Percentiles rank a stretch among this genome's conserved stretches.
Conservation (phyloP, 2,329 filamentous ascomycete genomes). For the Arthrinium puccinioides region DNA sequence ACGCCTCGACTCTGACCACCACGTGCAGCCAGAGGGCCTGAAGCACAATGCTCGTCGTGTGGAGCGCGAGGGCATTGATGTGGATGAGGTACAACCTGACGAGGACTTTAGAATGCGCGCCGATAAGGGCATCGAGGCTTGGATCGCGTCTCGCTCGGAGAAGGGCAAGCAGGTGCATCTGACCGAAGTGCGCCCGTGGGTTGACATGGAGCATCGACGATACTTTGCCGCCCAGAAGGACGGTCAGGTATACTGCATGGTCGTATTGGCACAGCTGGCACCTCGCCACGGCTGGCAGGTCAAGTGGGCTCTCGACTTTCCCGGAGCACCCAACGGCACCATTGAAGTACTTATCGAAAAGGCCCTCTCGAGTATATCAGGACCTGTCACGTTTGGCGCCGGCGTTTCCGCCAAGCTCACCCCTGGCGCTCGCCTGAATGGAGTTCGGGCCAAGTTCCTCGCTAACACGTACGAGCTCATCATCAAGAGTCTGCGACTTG, state of each 20-base stretch:
- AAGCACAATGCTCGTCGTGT: constrained; percentile 65
- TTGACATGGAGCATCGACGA: constrained; percentile 73
- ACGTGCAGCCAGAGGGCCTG: constrained; percentile 49
- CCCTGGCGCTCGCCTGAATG: constrained; percentile 74
- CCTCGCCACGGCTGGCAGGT: constrained; percentile 85
- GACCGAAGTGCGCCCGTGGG: constrained; percentile 84
- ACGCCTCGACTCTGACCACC: constrained; percentile 71
- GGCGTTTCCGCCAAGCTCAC: constrained; percentile 69
- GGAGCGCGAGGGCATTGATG: constrained; percentile 76
- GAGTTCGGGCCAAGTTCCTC: constrained; percentile 72
- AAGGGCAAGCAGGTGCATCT: constrained; percentile 71
- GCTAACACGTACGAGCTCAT: constrained; percentile 72
- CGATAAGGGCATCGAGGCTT: constrained; percentile 68
- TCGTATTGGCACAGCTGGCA: constrained; percentile 76
- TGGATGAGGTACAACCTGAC: constrained; percentile 64
- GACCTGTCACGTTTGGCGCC: constrained; percentile 75
- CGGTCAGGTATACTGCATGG: constrained; percentile 66
- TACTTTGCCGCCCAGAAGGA: constrained; percentile 75
- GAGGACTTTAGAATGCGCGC: constrained; percentile 62
- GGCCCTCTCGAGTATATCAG: constrained; percentile 44
- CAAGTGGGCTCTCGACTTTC: constrained; percentile 95
- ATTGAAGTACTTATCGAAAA: constrained; percentile 72
- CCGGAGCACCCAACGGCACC: constrained; percentile 73
- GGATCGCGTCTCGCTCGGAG: constrained; percentile 74
- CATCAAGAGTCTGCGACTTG: constrained; percentile 73